Evolutionary conservation across 2,329 filamentous ascomycete genomes (phyloP).

Genomic region (Ambrosiella cleistominuta): DNA sequence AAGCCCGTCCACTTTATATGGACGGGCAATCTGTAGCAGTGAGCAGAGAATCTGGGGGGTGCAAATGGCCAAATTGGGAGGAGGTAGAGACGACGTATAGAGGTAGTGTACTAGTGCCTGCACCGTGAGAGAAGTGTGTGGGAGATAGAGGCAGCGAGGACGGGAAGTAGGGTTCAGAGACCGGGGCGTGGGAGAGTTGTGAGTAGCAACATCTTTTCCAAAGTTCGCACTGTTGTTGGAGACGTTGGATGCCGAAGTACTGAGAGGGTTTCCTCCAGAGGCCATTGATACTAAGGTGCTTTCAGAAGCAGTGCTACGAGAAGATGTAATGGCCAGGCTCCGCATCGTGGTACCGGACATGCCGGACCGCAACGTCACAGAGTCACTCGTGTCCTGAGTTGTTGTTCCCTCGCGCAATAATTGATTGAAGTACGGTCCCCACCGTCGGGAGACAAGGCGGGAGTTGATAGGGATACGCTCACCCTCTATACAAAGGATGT

Average conservation of each 20-base stretch:
- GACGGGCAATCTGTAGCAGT: conserved; percentile 76
- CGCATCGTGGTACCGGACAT: conserved; percentile 30
- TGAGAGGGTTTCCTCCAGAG: conserved; percentile 25
- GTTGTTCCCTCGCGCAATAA: conserved; percentile 67
- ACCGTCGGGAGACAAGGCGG: conserved; percentile 66
- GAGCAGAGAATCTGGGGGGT: conserved; percentile 94
- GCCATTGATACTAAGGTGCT: conserved; percentile 25
- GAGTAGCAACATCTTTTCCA: conserved; percentile 25
- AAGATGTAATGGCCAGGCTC: conserved; percentile 34
- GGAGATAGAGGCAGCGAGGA: conserved; percentile 76
- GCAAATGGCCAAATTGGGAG: conserved; percentile 58
- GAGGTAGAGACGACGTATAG: conserved; percentile 78
- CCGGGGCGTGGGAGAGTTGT: conserved; percentile 38
- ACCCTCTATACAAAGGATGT: conserved; percentile 77
- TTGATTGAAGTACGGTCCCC: conserved; percentile 93
- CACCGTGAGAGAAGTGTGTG: conserved; percentile 77
- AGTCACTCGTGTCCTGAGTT: conserved; percentile 50
- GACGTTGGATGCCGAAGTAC: conserved; percentile 27
- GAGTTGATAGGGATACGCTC: conserved; percentile 91
- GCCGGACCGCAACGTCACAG: conserved; percentile 54
- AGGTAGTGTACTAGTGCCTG: conserved; percentile 83
- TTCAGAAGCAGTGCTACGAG: conserved; percentile 32
- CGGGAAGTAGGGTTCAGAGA: conserved; percentile 45
- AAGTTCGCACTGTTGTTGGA: conserved; percentile 21
- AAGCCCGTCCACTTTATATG: conserved; percentile 83